A percentile compares a stretch with the other conserved stretches of the same genome.
phyloP scores from a whole-genome alignment of 2,329 filamentous ascomycete species.

The Penicillium sp. region DNA sequence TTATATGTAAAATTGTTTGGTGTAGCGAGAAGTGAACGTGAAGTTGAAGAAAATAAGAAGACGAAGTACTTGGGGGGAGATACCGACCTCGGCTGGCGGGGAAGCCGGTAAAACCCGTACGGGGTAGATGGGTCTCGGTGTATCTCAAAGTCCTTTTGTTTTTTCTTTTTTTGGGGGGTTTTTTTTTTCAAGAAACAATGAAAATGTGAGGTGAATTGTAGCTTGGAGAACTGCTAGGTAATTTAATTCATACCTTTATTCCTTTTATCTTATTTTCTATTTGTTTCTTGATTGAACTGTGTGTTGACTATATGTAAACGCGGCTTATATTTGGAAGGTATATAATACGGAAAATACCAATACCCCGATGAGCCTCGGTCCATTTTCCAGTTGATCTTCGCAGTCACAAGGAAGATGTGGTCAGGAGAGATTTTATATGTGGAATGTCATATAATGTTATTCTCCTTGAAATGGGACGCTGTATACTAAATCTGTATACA shows the following conservation, averaged over 20 bases:
- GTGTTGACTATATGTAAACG: background rate
- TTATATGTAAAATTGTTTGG: constrained; percentile 11
- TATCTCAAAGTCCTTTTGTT: background rate
- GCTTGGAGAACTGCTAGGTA: background rate
- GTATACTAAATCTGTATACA: background rate
- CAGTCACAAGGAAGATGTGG: background rate
- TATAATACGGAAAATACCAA: background rate
- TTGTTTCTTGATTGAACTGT: background rate
- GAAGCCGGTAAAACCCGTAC: constrained; percentile 13
- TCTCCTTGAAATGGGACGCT: no score
- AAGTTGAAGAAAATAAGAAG: constrained; percentile 14
- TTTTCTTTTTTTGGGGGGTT: no score
- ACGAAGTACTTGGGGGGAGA: background rate
- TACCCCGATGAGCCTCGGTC: constrained; percentile 6
- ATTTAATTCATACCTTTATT: background rate
- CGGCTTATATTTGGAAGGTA: background rate
- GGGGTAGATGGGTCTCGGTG: background rate
- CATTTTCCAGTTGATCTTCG: constrained; percentile 1
- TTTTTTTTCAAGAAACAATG: no score
- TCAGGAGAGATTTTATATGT: no score
- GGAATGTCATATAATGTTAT: background rate
- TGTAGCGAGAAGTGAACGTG: constrained; percentile 10
- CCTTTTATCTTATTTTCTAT: background rate
- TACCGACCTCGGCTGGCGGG: constrained; percentile 22
- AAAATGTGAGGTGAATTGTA: background rate